Base-by-base conservation (phyloP, 176 grass and related monocot species). In the Rhynchospora tenuis region DNA sequence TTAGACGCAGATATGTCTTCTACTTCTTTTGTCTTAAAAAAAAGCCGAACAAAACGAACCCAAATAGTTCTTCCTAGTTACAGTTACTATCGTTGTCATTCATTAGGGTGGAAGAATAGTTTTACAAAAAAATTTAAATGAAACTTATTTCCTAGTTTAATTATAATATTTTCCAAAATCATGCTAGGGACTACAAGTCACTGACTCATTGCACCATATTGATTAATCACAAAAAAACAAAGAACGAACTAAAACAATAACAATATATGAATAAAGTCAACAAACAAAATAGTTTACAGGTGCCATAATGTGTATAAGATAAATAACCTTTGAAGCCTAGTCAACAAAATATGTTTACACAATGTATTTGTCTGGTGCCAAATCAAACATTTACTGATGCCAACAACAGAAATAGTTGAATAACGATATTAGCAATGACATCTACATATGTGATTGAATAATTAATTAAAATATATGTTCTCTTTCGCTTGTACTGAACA, bases 401-500 rank as follows among this genome's bases (percentile, higher is more conserved):
- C 17, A 9, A 17, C 7, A 38, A 67, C 64, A 38, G 7, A 67
- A 6, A 67, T 69, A 45, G 9, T 45, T 71, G 17, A 45, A 38
- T 7, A 71, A 71, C 20, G 17, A 71, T 44, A 69, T 15, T 66
- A 43, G 5, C 33, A 69, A 19, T 81, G 59, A 17, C 23, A 27
- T 75, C 6, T 19, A 68, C 60, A 82, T n/a, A 44, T 23, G 16
- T 44, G 15, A 62, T 23, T 55, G 42, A 22, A 79, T 69, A 57
- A 73, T 13, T 84, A 66, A 79, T 60, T 26, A 14, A 79, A 17
- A 74, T 73, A 66, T 78, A 31, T 16, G 16, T 68, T 60, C 46
- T 55, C 57, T 78, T 88, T 83, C 82, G 26, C 63, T 66, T 81
- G 3, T 70, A 62, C 54, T 10, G 42, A 87, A 71, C 74, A 94